These are phyloP conservation scores for Lepidopterella palustris DNA, from an alignment of 495 filamentous ascomycete species.

Conservation along the genomic window DNA sequence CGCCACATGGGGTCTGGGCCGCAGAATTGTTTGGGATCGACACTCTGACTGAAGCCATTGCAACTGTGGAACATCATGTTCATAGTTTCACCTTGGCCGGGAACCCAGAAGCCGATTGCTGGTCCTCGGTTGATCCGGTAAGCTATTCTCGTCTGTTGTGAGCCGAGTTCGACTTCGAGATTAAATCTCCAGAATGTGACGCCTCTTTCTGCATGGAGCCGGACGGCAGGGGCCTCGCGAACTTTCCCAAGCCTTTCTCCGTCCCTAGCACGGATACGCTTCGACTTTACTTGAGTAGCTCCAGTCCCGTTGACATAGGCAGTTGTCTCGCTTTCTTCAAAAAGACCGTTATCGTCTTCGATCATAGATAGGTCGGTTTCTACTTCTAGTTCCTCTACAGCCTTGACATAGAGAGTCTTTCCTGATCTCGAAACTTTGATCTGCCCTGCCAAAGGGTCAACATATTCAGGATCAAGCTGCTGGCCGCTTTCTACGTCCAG, in stretches of 20 bases:
- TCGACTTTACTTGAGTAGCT: slow-evolving; percentile 12
- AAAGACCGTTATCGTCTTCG: slow-evolving; percentile 76
- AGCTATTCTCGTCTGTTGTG: slow-evolving; percentile 73
- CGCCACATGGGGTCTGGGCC: slow-evolving; percentile 96
- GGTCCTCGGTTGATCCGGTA: slow-evolving; percentile 94
- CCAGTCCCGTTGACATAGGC: slow-evolving; percentile 37
- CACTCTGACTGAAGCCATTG: slow-evolving; percentile 85
- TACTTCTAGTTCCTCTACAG: slow-evolving; percentile 73
- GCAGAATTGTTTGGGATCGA: slow-evolving; percentile 68
- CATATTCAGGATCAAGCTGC: slow-evolving; percentile 67
- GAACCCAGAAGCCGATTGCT: slow-evolving; percentile 90
- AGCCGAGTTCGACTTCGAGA: slow-evolving; percentile 77
- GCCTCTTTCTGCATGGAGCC: slow-evolving; percentile 77
- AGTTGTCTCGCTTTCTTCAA: slow-evolving; percentile 47
- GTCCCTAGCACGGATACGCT: slow-evolving; percentile 39
- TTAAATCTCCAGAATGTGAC: slow-evolving; percentile 97
- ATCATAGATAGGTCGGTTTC: slow-evolving; percentile 63
- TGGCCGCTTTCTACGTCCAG: slow-evolving; percentile 54
- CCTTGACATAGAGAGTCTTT: slow-evolving; percentile 73
- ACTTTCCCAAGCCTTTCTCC: slow-evolving; percentile 71
- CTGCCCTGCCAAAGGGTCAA: slow-evolving; percentile 82
- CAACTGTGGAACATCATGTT: slow-evolving; percentile 98
- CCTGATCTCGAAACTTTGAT: slow-evolving; percentile 76
- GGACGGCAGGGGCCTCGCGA: slow-evolving; percentile 70
- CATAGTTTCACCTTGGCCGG: slow-evolving; percentile 78